Base-by-base conservation (phyloP, 108 stramenopile species). In the Skeletonema costatum region DNA sequence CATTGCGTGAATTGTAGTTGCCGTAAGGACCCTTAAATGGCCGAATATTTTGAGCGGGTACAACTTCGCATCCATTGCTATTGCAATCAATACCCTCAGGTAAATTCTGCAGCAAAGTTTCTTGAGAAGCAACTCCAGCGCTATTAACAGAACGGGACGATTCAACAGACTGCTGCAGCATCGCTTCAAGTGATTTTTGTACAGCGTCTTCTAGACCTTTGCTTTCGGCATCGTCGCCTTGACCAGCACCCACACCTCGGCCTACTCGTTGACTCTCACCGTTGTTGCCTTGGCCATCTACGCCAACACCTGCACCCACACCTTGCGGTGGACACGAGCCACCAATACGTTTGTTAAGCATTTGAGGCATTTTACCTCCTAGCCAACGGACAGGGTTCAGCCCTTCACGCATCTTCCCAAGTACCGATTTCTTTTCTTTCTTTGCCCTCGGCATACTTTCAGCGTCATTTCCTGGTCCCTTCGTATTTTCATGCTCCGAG, bases 31-130 rank as follows among this genome's bases (percentile, higher is more conserved):
- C 83, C 33, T 58, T 59, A 72, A 90, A 93, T 12, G 88, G 78
- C 59, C 85, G 82, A 21, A 91, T 68, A 41, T 85, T 68, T 51
- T 93, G 89, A 14, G 84, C 86, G 4, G 90, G 88, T 60, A 93
- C 87, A 9, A 91, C 78, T 70, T 93, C 92, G 41, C 90, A 91
- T 3, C 85, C 85, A 39, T 87, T 66, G 61, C 53, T 64, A 32
- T 83, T 85, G 46, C 86, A 79, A 68, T 85, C 87, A 32, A 90
- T 72, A 5, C 90, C 89, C 56, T 91, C 76, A 7, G 92, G 92
- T 35, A 93, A 76, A 35, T 44, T 39, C 13, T 71, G 82, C 25
- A 86, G 58, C 13, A 70, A 32, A 32, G 63, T 73, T 53, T 89
- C 87, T 8, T 80, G 51, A 0, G 87, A 81, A 10, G 72, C 63